These are phyloP conservation scores for Globisporangium viniferum DNA, from an alignment of 352 stramenopile species.

Conservation along the genomic window DNA sequence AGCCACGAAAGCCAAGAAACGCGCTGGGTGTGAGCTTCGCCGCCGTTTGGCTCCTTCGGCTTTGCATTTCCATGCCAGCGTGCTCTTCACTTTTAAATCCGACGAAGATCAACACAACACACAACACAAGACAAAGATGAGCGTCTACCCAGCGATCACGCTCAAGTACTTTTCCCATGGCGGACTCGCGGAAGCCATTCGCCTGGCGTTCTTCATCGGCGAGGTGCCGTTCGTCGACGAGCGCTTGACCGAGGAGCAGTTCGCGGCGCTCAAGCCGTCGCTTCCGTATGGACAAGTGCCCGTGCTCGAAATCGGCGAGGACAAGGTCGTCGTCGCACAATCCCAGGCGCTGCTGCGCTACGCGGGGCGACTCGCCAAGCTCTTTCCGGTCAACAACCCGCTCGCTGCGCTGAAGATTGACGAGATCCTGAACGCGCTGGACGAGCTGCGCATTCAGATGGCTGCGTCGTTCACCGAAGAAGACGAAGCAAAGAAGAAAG, in stretches of 20 bases:
- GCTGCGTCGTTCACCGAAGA: conserved; percentile 24
- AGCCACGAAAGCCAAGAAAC: conserved; percentile 2
- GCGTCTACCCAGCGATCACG: conserved; percentile 24
- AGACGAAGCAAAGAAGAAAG: conserved; percentile 29
- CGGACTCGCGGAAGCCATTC: conserved; percentile 41
- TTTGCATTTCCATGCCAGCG: too few relatives aligned
- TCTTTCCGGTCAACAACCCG: conserved; percentile 35
- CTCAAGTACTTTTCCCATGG: conserved; percentile 52
- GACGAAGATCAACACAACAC: not conserved
- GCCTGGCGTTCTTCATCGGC: conserved; percentile 45
- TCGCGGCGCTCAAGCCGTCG: conserved; percentile 24
- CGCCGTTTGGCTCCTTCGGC: not conserved
- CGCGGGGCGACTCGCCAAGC: conserved; percentile 22
- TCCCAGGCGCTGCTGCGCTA: conserved; percentile 32
- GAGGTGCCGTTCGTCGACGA: conserved; percentile 51
- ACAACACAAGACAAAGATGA: conserved; percentile 1
- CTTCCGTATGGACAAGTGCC: conserved; percentile 49
- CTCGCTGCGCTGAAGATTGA: conserved; percentile 28
- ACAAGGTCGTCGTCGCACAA: conserved; percentile 25
- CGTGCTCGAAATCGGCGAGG: conserved; percentile 39
- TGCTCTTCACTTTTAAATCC: conserved; percentile 7
- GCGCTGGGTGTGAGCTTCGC: not conserved
- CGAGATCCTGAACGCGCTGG: conserved; percentile 27
- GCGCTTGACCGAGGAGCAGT: conserved; percentile 32
- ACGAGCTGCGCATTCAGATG: conserved; percentile 25